Percentiles rank a stretch among this genome's conserved stretches.
phyloP scores from a whole-genome alignment of 2,329 filamentous ascomycete species.

The Paecilomyces variotii region DNA sequence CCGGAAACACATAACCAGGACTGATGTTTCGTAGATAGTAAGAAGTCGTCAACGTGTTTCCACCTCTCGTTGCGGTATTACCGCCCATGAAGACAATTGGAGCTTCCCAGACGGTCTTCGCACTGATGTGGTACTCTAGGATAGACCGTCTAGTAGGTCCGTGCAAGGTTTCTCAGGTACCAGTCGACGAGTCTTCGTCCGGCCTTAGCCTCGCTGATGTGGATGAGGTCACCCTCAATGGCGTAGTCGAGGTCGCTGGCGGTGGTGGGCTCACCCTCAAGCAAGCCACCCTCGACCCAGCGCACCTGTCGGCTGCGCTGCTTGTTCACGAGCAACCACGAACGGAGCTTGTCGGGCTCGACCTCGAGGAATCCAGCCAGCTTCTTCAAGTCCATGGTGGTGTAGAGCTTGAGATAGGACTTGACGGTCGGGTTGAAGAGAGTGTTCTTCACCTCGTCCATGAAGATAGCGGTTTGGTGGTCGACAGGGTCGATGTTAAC shows the following conservation, averaged over 20 bases:
- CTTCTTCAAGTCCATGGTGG: conserved; percentile 98
- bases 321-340: conserved; percentile 95
- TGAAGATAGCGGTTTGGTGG: conserved; percentile 95
- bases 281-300: conserved; percentile 80
- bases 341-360: conserved; percentile 88
- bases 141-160: conserved; percentile 64
- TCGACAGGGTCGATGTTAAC: conserved; percentile 95
- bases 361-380: conserved; percentile 95
- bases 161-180: conserved; percentile 94
- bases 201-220: conserved; percentile 98
- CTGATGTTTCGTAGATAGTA: neutral
- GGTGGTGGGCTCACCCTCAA: conserved; percentile 89
- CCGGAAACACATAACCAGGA: neutral
- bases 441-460: conserved; percentile 99
- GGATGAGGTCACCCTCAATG: conserved; percentile 91
- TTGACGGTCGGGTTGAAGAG: conserved; percentile 97
- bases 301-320: conserved; percentile 94
- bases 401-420: conserved; percentile 98
- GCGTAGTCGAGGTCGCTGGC: conserved; percentile 96
- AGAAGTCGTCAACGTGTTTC: neutral
- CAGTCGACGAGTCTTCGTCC: conserved; percentile 95
- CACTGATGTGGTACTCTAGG: neutral
- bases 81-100: neutral
- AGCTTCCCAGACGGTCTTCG: neutral
- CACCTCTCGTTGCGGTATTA: neutral